These are phyloP conservation scores for Penicillium fimorum DNA, from an alignment of 495 filamentous ascomycete genomes.

Conservation along the genomic window DNA sequence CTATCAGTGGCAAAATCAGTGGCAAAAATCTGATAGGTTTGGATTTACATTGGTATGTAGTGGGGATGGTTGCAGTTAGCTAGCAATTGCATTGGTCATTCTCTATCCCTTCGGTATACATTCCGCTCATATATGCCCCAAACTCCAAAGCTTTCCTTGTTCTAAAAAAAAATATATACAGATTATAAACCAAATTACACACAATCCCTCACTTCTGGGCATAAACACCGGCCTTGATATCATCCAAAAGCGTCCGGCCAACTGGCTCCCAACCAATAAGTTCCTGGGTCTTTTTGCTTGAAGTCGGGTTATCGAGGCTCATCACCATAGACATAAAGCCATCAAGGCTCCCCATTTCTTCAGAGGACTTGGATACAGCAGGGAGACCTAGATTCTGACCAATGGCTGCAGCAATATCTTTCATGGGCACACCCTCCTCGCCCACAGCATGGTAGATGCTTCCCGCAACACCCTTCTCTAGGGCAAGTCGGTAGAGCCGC, in stretches of 20 bases:
- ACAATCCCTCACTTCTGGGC: neutral
- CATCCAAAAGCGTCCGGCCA: constrained; percentile 33
- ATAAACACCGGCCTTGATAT: constrained; percentile 35
- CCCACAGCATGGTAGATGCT: constrained; percentile 41
- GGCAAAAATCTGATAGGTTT: neutral
- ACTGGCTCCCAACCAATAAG: constrained; percentile 41
- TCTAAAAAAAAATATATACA: neutral
- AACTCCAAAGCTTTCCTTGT: too few relatives aligned
- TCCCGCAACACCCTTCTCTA: constrained; percentile 43
- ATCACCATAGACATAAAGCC: constrained; percentile 26
- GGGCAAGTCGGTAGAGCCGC: constrained; percentile 36
- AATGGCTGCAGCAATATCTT: constrained; percentile 41
- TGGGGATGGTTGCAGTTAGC: neutral
- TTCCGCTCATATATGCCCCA: neutral
- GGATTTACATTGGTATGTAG: neutral
- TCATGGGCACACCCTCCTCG: constrained; percentile 37
- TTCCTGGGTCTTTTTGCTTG: constrained; percentile 41
- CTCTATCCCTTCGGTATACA: neutral
- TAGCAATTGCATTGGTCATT: neutral
- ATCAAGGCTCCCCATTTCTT: constrained; percentile 34
- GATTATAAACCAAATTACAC: too few relatives aligned
- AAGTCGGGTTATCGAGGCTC: constrained; percentile 35
- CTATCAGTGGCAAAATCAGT: neutral
- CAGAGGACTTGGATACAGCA: constrained; percentile 24
- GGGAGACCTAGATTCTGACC: constrained; percentile 34